Evolutionary conservation across 345 rosid genomes (phyloP), one percentile per base, ranked within the genome.

Genomic region (Eucalyptus erythrocorys): DNA sequence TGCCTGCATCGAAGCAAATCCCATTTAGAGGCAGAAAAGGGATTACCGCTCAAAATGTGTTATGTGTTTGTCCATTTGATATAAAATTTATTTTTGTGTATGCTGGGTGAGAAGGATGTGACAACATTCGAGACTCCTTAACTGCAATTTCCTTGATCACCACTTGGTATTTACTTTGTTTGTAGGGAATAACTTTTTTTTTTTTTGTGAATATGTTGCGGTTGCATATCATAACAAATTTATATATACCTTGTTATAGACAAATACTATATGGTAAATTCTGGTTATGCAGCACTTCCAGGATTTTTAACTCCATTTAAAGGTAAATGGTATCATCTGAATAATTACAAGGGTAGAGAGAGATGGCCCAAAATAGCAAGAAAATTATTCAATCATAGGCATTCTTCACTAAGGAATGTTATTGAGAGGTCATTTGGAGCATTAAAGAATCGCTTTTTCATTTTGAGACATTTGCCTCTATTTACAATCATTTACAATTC

Each of bases 321-420:
- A 66, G 11, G 40, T 66, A 10, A 66, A 14, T 6, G 0, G 1
- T 66, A 32, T 66, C 22, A 13, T 32, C 1, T 15, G 3, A 66
- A 66, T 8, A 1, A 66, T 66, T 66, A 66, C 16, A 16, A 8
- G 11, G 5, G 79, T 66, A 66, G 42, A 15, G 12, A 9, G 11
- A 30, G 42, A 16, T 4, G 3, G 10, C 2, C 22, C 19, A 32
- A 0, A 66, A 66, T 1, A 32, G 0, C 12, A 15, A 66, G 22
- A 66, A 6, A 66, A 66, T 15, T 66, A 17, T 32, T 17, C 6
- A 66, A 15, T 3, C 37, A 64, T 14, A 30, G 4, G 40, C 10
- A 64, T 16, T 64, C 6, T 64, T n/a, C 3, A 64, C 37, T 64
- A n/a, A n/a, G 37, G 10, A 64, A n/a, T 30, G 40, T n/a, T 8